These are phyloP conservation scores for Fonsecaea pedrosoi DNA, from an alignment of 2,329 filamentous ascomycete species.

Conservation along the genomic window DNA sequence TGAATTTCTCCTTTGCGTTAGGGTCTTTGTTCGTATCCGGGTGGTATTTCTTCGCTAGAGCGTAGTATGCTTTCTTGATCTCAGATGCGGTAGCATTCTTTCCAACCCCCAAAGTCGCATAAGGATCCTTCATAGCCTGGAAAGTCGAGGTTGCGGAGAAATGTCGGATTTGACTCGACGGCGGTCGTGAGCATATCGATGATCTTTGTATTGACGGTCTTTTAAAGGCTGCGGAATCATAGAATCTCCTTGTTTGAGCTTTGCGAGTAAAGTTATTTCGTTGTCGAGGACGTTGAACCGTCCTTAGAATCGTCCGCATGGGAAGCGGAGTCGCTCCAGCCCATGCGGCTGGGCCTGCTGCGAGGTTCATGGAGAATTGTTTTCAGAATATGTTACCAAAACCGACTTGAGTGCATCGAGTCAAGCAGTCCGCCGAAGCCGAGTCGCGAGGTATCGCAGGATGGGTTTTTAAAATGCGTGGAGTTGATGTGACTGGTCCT, in stretches of 20 bases:
- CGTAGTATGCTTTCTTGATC: constrained; percentile 99
- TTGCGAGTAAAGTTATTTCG: constrained; percentile 44
- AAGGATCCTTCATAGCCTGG: constrained; percentile 81
- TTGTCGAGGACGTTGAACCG: constrained; percentile 49
- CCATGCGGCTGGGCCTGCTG: constrained; percentile 45
- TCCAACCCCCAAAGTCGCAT: constrained; percentile 81
- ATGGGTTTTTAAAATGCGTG: background rate
- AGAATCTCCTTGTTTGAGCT: constrained; percentile 47
- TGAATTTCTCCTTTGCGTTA: constrained; percentile 91
- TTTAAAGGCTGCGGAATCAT: constrained; percentile 43
- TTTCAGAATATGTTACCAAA: background rate
- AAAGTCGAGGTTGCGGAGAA: constrained; percentile 60
- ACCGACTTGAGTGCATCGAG: background rate
- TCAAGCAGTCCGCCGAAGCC: background rate
- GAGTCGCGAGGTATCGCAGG: background rate
- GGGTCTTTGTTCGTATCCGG: constrained; percentile 97
- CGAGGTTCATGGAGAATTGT: constrained; percentile 48
- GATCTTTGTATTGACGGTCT: constrained; percentile 38
- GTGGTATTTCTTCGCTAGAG: constrained; percentile 95
- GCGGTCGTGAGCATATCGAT: constrained; percentile 6
- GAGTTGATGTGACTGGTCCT: constrained; percentile 1
- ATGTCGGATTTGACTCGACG: constrained; percentile 20
- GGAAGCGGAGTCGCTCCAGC: constrained; percentile 51
- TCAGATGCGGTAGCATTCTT: constrained; percentile 82
- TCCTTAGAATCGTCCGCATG: constrained; percentile 49